Evolutionary conservation across 148 eudicot species (phyloP), one percentile per base, ranked within the genome.

Genomic region (Cornus florida): DNA sequence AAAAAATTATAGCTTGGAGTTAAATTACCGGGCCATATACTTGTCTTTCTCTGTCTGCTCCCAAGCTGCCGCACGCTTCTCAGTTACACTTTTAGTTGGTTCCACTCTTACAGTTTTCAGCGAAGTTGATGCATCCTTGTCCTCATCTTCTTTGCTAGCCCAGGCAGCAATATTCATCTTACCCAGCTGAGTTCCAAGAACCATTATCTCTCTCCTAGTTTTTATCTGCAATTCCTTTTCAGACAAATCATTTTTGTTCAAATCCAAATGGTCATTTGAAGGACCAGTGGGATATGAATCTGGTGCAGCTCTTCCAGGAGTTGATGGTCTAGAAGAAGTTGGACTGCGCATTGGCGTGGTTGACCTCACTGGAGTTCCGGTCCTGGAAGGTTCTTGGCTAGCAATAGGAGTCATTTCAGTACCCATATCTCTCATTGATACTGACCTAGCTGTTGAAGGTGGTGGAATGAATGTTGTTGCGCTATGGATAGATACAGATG

Each of bases 371-470:
- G 97, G 97, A 38, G 97, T 92, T 80, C 92, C 97, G 48, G 81
- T 87, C 79, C 97, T 86, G n/a, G 97, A 92, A 78, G 97, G 97
- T 81, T 92, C 97, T 77, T 92, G 97, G 81, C 97, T 92, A 3
- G 92, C 88, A 78, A 85, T 75, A 68, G 93, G 97, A 83, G 97
- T 90, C 97, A 92, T 92, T 80, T 92, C 97, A 16, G 92, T 92
- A 22, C 93, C 97, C 97, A 90, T 92, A 72, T 92, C 97, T 78
- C 91, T 90, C 93, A 92, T 90, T 65, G 93, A 90, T 70, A 92
- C 90, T 22, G 97, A 89, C 73, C 91, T 86, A 20, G 97, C 97
- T 46, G 89, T 86, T 75, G 90, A 83, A 64, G 86, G 84, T 5
- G 87, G 82, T n/a, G 88, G 87, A 81, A 83, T 57, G 75, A 82